These are phyloP conservation scores for Ceratocystis cacaofunesta DNA, from an alignment of 2,329 filamentous ascomycete genomes.

Conservation along the genomic window DNA sequence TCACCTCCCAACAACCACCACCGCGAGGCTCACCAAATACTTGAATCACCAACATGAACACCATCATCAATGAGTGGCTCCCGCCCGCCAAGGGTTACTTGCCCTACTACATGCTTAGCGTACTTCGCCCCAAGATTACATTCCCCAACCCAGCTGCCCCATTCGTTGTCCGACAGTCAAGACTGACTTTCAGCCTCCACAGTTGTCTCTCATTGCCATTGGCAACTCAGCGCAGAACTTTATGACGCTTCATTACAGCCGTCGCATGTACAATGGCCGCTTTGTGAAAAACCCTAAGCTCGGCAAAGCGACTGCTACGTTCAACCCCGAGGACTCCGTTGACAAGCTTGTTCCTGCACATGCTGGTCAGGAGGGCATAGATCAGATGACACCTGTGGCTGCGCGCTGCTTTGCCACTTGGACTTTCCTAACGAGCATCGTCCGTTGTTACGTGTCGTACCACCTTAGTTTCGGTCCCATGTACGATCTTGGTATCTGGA, in stretches of 20 bases:
- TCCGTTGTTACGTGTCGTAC: constrained; percentile 74
- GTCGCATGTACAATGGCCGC: constrained; percentile 66
- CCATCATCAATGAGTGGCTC: constrained; percentile 26
- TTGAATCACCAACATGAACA: constrained; percentile 28
- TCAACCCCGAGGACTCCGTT: constrained; percentile 38
- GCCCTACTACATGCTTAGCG: constrained; percentile 44
- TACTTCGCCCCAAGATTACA: constrained; percentile 21
- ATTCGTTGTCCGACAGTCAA: not conserved
- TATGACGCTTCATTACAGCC: constrained; percentile 61
- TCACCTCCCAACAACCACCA: not conserved
- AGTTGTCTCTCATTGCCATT: constrained; percentile 73
- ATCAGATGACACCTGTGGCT: constrained; percentile 59
- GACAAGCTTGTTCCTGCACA: constrained; percentile 36
- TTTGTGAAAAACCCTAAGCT: constrained; percentile 39
- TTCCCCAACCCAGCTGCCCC: not conserved
- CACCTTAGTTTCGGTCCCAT: constrained; percentile 56
- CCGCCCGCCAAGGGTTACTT: constrained; percentile 38
- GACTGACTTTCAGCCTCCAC: not conserved
- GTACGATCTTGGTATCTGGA: constrained; percentile 71
- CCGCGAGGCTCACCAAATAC: not conserved
- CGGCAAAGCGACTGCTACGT: constrained; percentile 27
- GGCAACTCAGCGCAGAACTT: constrained; percentile 80
- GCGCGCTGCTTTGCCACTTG: constrained; percentile 76
- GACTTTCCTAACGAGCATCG: constrained; percentile 62
- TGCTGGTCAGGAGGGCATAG: constrained; percentile 31